A percentile compares a stretch with the other conserved stretches of the same genome.
Evolutionary conservation across 176 grass and related monocot species (phyloP).

Genomic region (Alopecurus myosuroides): DNA sequence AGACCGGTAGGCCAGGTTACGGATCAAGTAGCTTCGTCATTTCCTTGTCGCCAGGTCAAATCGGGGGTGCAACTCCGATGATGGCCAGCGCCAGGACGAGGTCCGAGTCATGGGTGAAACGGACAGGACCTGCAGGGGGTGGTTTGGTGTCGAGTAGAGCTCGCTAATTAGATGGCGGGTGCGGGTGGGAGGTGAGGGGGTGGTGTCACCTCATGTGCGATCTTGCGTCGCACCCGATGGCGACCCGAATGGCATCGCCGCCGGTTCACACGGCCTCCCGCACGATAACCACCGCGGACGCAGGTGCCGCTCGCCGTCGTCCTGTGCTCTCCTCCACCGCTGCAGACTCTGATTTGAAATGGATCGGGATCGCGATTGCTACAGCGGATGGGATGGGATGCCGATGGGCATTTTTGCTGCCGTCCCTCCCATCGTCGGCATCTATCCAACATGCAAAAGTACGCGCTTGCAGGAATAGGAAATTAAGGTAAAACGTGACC

Average conservation of each 20-base stretch:
- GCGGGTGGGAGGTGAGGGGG: neutral
- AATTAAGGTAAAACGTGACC: too few relatives aligned
- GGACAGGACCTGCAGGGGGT: neutral
- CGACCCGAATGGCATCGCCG: neutral
- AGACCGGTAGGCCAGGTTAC: constrained; percentile 1
- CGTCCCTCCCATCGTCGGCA: neutral
- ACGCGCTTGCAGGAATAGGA: too few relatives aligned
- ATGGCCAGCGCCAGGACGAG: constrained; percentile 1
- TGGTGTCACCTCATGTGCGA: neutral
- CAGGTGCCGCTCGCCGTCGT: neutral
- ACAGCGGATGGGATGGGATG: neutral
- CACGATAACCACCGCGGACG: neutral
- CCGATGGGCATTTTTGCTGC: neutral
- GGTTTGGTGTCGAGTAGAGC: constrained; percentile 18
- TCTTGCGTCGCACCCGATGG: neutral
- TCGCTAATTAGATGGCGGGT: constrained; percentile 7
- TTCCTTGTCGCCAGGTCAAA: neutral
- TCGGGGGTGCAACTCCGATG: neutral
- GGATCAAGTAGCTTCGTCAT: neutral
- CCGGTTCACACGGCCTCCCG: neutral
- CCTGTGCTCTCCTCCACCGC: neutral
- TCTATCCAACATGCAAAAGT: too few relatives aligned
- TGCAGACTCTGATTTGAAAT: neutral
- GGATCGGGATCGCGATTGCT: neutral
- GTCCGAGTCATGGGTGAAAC: neutral